Base-by-base conservation (phyloP, 208 protist species). In the Leishmania braziliensis region DNA sequence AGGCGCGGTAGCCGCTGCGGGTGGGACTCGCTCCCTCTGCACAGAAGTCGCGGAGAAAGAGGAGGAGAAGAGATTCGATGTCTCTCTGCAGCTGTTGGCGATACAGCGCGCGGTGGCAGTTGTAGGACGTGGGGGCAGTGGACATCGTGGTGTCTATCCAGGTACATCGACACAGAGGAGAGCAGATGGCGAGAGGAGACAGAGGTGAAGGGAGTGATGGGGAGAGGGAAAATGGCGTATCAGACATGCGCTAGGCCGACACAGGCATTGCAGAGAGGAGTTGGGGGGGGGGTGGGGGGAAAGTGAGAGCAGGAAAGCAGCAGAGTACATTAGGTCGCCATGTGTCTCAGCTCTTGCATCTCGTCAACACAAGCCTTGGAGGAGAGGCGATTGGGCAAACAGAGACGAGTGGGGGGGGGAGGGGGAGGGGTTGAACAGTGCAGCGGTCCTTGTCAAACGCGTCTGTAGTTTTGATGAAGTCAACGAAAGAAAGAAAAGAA, bases 1-100 rank as follows among this genome's bases (percentile, higher is more conserved):
- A 81, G 9, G 53, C 20, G 36, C 71, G 74, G 76, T 84, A 79
- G 53, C 23, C n/a, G 8, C 18, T 54, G 10, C 70, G 23, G 4
- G 46, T 26, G 5, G 73, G 12, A 20, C 26, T 14, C 33, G 74
- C 23, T 23, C n/a, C 46, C 3, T 48, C 58, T 29, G 70, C 71
- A 46, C n/a, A 48, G 12, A 84, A 36, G 43, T 29, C 23, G 71
- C 79, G 65, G 33, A 88, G 62, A 50, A 86, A 78, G 66, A 80
- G 74, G 5, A 79, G 29, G 6, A 79, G 23, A 39, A 86, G 74
- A 16, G 66, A 16, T 51, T 86, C 78, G 39, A 54, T 48, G 65
- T 86, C 51, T 5, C 39, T 39, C 50, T 80, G 77, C 74, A 51
- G 56, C 74, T 77, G 74, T 33, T 62, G 46, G 72, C 9, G 16